These are phyloP conservation scores for Astrephomene gubernaculifera DNA, from an alignment of 139 green algal genomes.

Conservation along the genomic window DNA sequence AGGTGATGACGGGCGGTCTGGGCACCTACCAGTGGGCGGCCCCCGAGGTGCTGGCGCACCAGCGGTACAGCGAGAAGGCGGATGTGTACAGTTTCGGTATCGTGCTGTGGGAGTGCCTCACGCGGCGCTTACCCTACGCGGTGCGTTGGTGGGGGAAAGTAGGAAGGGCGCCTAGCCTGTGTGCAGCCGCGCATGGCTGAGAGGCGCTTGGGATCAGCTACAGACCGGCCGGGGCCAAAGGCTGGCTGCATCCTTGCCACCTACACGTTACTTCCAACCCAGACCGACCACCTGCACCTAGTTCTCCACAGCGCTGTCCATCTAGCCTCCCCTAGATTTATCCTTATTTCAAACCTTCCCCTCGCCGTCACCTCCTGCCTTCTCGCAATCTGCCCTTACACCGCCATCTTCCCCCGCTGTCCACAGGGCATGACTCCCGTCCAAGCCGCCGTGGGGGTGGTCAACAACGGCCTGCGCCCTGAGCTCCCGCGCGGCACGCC, in stretches of 20 bases:
- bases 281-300: too few species aligned
- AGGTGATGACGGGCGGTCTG: conserved; percentile 39
- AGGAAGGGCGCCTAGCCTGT: not conserved
- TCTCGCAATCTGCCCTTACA: too few species aligned
- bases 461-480: conserved; percentile 66
- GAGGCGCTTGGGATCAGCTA: too few species aligned
- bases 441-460: conserved; percentile 72
- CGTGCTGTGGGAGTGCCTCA: conserved; percentile 78
- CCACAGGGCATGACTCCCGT: conserved; percentile 52
- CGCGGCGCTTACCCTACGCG: conserved; percentile 67
- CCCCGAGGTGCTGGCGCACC: conserved; percentile 74
- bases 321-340: not conserved
- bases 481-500: conserved; percentile 65
- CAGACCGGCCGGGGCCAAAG: not conserved
- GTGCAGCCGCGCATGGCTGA: not conserved
- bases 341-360: not conserved
- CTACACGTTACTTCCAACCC: not conserved
- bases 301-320: not conserved
- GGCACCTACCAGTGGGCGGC: conserved; percentile 68
- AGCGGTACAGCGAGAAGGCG: conserved; percentile 76
- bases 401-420: too few species aligned
- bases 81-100: conserved; percentile 75
- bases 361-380: not conserved
- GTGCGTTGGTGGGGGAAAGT: conserved; percentile 1
- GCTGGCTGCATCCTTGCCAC: not conserved